Percentiles rank a stretch among this genome's conserved stretches.
Evolutionary conservation across 441 rosid genomes (phyloP).

Genomic region (Viola pubescens): DNA sequence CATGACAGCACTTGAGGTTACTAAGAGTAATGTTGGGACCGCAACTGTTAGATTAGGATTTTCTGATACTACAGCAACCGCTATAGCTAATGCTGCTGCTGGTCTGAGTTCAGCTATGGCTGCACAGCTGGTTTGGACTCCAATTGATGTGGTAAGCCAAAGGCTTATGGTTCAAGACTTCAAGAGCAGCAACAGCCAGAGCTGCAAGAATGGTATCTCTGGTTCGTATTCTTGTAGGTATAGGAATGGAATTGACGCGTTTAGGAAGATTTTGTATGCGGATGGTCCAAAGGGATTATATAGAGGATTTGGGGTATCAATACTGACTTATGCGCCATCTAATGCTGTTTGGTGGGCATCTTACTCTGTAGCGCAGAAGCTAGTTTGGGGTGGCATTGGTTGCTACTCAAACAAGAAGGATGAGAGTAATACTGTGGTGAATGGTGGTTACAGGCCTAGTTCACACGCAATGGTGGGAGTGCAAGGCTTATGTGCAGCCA

Average conservation of each 20-base stretch:
- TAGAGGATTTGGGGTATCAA: constrained; percentile 88
- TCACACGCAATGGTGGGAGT: constrained; percentile 54
- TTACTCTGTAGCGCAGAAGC: constrained; percentile 58
- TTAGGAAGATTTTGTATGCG: constrained; percentile 47
- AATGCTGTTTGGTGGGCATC: constrained; percentile 95
- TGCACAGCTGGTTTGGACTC: constrained; percentile 88
- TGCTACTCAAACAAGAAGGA: constrained; percentile 22
- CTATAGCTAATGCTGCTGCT: constrained; percentile 64
- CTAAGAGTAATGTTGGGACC: constrained; percentile 69
- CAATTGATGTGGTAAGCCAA: constrained; percentile 83
- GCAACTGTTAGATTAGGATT: constrained; percentile 57
- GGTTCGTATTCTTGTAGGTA: constrained; percentile 36
- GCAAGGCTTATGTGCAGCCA: constrained; percentile 72
- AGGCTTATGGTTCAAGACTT: constrained; percentile 79
- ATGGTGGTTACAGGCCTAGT: constrained; percentile 36
- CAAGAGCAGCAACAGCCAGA: constrained; percentile 12
- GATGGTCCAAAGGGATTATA: constrained; percentile 79
- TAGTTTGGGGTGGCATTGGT: constrained; percentile 48
- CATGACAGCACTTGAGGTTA: constrained; percentile 83
- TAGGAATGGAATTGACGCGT: constrained; percentile 66
- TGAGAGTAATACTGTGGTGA: constrained; percentile 19
- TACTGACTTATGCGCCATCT: constrained; percentile 84
- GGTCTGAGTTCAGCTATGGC: constrained; percentile 86
- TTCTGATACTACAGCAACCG: constrained; percentile 48
- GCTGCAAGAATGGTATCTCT: constrained; percentile 15